Evolutionary conservation across 1,284 basidiomycete genomes (phyloP).

Genomic region (Fomitiporia mediterranea): DNA sequence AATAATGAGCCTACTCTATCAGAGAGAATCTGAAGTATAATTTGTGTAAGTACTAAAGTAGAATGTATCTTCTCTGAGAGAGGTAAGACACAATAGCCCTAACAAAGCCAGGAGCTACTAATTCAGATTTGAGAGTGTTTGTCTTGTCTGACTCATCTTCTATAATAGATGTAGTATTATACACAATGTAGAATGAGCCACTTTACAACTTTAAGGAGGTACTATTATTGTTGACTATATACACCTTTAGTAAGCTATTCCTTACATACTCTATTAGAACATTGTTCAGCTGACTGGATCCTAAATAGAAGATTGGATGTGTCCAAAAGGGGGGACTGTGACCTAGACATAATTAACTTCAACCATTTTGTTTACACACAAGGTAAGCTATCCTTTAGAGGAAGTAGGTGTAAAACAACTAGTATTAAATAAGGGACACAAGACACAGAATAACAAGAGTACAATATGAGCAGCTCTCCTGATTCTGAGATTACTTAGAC

Average conservation of each 20-base stretch:
- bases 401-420: not conserved
- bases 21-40: not conserved
- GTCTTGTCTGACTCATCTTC: not conserved
- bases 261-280: not conserved
- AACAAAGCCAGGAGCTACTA: not conserved
- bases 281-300: not conserved
- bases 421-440: slow-evolving; percentile 22
- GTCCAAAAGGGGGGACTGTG: not conserved
- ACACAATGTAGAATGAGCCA: slow-evolving; percentile 9
- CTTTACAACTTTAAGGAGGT: not conserved
- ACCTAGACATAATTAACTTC: not conserved
- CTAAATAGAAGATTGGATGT: slow-evolving; percentile 4
- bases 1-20: not conserved
- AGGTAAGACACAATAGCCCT: slow-evolving; percentile 6
- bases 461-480: slow-evolving; percentile 31
- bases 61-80: not conserved
- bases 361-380: slow-evolving; percentile 3
- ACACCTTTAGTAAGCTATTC: not conserved
- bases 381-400: not conserved
- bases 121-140: not conserved
- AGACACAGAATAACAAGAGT: slow-evolving; percentile 32
- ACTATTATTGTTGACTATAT: not conserved
- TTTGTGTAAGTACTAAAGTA: slow-evolving; percentile 1
- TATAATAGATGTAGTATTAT: not conserved
- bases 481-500: slow-evolving; percentile 31